Base-by-base conservation (phyloP, 352 stramenopile species). In the Pythium folliculosum region DNA sequence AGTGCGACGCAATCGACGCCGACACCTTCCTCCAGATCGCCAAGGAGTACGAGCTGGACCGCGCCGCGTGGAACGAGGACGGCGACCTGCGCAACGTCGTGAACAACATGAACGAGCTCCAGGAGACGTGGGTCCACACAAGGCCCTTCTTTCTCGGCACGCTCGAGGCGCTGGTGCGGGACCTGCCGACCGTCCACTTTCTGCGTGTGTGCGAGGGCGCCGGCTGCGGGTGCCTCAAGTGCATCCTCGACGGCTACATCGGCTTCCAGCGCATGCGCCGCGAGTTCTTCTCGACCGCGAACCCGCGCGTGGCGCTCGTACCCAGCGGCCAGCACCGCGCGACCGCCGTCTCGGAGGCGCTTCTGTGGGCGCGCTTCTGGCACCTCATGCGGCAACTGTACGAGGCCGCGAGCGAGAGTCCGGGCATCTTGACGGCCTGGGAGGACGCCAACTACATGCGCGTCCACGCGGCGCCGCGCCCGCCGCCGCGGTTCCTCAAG, bases 341-440 rank as follows among this genome's bases (percentile, higher is more conserved):
- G 5, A 40, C 77, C 0, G 59, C 65, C 58, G 71, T 91, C 21
- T 91, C 84, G 0, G 84, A 86, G 35, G 77, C 81, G 30, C 64
- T 91, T 10, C 71, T 92, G 3, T 94, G 84, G 86, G 85, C 79
- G 14, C 75, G 86, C 3, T 94, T 90, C 21, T 94, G 86, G 86
- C 81, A 94, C 40, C 70, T 94, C 35, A 94, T 91, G 84, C 80
- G 80, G 1, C 86, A 94, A 68, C 50, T 92, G 30, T 76, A 90
- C 51, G 86, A 94, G 35, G 86, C 86, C 1, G 76, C 75, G 23
- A 74, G 77, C 4, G 80, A 92, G 56, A 90, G 81, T 40, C 77
- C 86, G 23, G 84, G 86, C 3, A 78, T 91, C 43, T 50, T 88
- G 21, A 87, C 78, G 17, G 73, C 80, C 8, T 89, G 81, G 81